Conservation (phyloP, 345 rosid genomes). For the Syzygium aqueum region DNA sequence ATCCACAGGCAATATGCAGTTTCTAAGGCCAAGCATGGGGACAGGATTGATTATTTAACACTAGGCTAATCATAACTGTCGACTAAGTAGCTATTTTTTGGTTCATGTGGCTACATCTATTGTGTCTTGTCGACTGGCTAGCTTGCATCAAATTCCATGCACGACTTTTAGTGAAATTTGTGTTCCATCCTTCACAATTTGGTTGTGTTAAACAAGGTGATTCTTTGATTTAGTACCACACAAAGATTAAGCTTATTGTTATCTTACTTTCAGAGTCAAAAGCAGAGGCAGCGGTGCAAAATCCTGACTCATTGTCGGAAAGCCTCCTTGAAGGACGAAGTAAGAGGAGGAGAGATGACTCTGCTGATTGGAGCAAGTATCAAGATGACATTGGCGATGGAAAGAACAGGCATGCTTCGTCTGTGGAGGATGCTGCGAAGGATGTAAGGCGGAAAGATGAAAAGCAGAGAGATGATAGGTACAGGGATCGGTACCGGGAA, state of each 20-base stretch:
- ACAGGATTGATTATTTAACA: neutral
- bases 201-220: neutral
- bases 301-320: conserved; percentile 32
- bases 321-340: conserved; percentile 44
- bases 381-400: conserved; percentile 50
- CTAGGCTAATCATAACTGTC: neutral
- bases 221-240: neutral
- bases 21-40: neutral
- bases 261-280: conserved; percentile 37
- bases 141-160: neutral
- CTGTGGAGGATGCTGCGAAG: conserved; percentile 43
- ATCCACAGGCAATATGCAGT: neutral
- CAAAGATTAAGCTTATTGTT: neutral
- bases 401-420: conserved; percentile 28
- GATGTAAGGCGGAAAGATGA: conserved; percentile 59
- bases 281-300: conserved; percentile 32
- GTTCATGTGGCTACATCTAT: neutral
- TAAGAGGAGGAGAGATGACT: conserved; percentile 59
- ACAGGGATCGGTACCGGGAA: conserved; percentile 45
- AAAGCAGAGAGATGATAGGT: conserved; percentile 50
- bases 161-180: neutral
- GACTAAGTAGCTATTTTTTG: neutral
- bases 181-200: neutral
- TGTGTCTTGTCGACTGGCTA: neutral
- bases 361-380: conserved; percentile 48